Percentiles rank a stretch among this genome's conserved stretches.
Conservation (phyloP, 176 grass and related monocot species). For the Eleusine indica region DNA sequence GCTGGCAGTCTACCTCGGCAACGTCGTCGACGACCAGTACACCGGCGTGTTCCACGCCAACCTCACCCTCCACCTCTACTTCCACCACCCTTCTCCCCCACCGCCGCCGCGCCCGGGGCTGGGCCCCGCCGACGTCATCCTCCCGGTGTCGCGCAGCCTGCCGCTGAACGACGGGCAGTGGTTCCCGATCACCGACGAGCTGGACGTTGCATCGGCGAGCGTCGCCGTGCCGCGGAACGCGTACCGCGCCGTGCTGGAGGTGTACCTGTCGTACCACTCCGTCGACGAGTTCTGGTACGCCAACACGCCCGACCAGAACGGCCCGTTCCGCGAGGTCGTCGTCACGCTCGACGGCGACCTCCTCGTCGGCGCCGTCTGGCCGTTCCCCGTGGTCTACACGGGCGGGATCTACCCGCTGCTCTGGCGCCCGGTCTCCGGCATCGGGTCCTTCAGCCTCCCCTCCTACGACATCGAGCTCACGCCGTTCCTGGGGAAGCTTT, state of each 20-base stretch:
- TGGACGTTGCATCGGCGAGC: conserved; percentile 45
- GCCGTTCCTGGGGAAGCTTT: conserved; percentile 57
- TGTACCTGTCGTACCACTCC: conserved; percentile 74
- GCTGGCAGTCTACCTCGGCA: conserved; percentile 87
- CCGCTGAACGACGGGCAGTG: conserved; percentile 70
- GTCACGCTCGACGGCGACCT: conserved; percentile 60
- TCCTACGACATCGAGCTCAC: conserved; percentile 89
- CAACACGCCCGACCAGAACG: conserved; percentile 34
- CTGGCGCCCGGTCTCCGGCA: conserved; percentile 77
- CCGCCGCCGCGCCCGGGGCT: conserved; percentile 19
- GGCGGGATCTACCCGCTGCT: conserved; percentile 68
- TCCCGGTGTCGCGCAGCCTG: conserved; percentile 60
- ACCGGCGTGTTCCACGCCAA: conserved; percentile 81
- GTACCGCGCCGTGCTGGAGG: conserved; percentile 75
- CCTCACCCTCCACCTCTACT: conserved; percentile 73
- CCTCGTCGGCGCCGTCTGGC: conserved; percentile 80
- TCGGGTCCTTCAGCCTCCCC: conserved; percentile 83
- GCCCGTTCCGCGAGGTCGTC: conserved; percentile 83
- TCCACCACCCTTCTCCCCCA: conserved; percentile 46
- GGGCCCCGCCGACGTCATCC: conserved; percentile 66
- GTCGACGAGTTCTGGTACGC: conserved; percentile 86
- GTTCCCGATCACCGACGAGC: conserved; percentile 56
- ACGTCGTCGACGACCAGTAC: conserved; percentile 60
- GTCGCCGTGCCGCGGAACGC: conserved; percentile 59
- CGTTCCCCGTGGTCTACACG: conserved; percentile 84